Conservation (phyloP, 257 asterid species). For the Lantana camara region DNA sequence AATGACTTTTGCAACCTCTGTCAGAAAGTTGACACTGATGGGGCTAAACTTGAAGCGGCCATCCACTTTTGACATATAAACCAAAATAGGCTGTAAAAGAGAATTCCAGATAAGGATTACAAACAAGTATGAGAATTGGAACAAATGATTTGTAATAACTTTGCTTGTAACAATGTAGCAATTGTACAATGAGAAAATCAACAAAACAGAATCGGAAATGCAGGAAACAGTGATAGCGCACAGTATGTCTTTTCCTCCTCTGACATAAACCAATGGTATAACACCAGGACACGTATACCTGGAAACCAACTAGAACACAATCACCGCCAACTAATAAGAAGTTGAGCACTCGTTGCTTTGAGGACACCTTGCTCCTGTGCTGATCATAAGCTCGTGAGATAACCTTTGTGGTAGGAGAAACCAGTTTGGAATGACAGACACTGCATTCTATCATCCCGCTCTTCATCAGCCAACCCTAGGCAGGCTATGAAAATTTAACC, state of each 20-base stretch:
- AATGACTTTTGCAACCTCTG: conserved; percentile 77
- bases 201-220: neutral
- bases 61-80: conserved; percentile 95
- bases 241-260: no score
- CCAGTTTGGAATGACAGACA: conserved; percentile 83
- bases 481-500: conserved; percentile 37
- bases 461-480: conserved; percentile 47
- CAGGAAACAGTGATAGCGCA: neutral
- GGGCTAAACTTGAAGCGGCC: conserved; percentile 95
- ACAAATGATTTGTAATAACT: conserved; percentile 24
- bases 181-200: neutral
- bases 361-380: conserved; percentile 65
- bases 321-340: conserved; percentile 71
- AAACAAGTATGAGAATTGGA: conserved; percentile 15
- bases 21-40: conserved; percentile 93
- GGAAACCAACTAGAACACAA: conserved; percentile 75
- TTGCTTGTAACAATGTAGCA: neutral
- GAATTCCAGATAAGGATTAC: conserved; percentile 23
- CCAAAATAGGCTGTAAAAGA: conserved; percentile 80
- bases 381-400: conserved; percentile 73
- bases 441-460: conserved; percentile 84
- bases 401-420: conserved; percentile 59
- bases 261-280: conserved; percentile 2
- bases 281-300: conserved; percentile 39
- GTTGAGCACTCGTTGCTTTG: conserved; percentile 72